Evolutionary conservation across 352 stramenopile species (phyloP), one percentile per base, ranked within the genome.

Genomic region (Phytophthora podocarpi): DNA sequence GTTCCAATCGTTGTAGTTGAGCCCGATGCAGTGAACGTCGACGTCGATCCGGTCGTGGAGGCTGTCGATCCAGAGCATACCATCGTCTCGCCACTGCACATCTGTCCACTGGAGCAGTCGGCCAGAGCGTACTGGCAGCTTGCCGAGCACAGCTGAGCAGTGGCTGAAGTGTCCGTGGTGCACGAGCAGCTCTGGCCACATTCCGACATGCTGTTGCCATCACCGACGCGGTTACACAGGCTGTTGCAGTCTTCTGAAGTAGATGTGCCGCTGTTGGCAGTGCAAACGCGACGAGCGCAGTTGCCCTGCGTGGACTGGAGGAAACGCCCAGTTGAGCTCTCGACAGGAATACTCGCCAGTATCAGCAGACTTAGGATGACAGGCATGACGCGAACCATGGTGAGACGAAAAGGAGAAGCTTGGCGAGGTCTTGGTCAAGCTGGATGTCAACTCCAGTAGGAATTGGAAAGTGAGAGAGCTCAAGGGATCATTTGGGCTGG

Each of bases 181-280:
- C 62, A 70, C 26, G 56, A 52, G 24, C 61, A 70, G 18, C 56
- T 70, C 27, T 70, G 54, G 4, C 61, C 61, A 47, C 61, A 70
- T 27, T 70, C 61, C 0, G 61, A 65, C 61, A 70, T 70, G 16
- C 61, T 70, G 31, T 53, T 41, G 20, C 54, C 40, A 32, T 65
- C 35, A 7, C 54, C 54, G 6, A 70, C 54, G 41, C 61, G 61
- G 39, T 70, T 70, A 54, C 61, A 70, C 15, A 70, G 47, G n/a
- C 46, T 43, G 54, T 70, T 70, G 41, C 61, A 70, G 54, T 70
- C 61, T 53, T 65, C 47, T 12, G 61, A 65, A 7, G 61, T 53
- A n/a, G 54, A 52, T 7, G 12, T 54, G 21, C 61, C 61, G 11
- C 28, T 32, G 18, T 32, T 57, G 2, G 40, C 46, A 56, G 54